phyloP scores from a whole-genome alignment of 371 early-diverging fungal genomes.

The Circinella umbellata region DNA sequence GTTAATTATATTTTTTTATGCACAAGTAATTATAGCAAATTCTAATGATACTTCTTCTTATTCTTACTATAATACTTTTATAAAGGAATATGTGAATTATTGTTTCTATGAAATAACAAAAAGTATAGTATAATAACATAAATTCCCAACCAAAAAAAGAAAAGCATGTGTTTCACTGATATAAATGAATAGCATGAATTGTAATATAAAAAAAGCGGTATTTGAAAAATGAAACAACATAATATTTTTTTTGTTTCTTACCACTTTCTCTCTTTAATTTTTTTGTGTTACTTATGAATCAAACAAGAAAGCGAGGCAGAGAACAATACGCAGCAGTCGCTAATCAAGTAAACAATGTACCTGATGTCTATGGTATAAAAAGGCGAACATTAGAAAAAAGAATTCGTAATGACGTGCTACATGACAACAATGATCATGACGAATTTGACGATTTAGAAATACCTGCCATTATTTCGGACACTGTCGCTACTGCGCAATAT shows the following conservation, averaged over 20 bases:
- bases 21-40: no score
- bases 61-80: no score
- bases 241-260: not conserved
- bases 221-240: not conserved
- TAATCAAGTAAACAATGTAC: conserved; percentile 2
- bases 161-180: no score
- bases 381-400: conserved; percentile 9
- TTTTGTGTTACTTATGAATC: conserved; percentile 10
- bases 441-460: conserved; percentile 18
- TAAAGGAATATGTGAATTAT: no score
- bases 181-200: no score
- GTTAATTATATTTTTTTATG: no score
- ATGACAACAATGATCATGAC: conserved; percentile 12
- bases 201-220: no score
- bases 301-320: conserved; percentile 11
- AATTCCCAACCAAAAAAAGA: no score
- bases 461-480: conserved; percentile 26
- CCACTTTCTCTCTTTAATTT: not conserved
- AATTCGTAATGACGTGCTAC: not conserved
- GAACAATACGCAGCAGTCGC: conserved; percentile 11
- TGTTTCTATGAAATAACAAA: no score
- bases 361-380: conserved; percentile 34
- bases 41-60: no score
- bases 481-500: conserved; percentile 35
- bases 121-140: no score